A percentile compares a stretch with the other conserved stretches of the same genome.
Conservation (phyloP, 129 eudicot genomes). For the Silybum marianum region DNA sequence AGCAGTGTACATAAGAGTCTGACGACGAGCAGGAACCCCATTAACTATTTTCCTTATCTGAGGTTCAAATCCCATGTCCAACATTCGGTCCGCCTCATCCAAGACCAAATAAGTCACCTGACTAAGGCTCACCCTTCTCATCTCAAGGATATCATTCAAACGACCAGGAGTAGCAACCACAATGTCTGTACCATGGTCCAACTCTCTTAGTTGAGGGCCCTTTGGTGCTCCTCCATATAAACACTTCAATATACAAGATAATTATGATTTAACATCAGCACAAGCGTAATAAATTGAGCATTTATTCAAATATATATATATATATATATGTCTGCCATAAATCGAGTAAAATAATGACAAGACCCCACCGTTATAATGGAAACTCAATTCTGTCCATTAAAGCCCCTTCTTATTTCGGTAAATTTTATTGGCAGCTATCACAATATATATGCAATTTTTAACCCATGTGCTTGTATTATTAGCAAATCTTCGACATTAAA, state of each 20-base stretch:
- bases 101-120: slow-evolving; percentile 91
- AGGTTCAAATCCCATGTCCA: slow-evolving; percentile 99
- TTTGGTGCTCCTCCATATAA: slow-evolving; percentile 99
- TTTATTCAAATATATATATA: background rate
- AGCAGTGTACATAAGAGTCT: slow-evolving; percentile 98
- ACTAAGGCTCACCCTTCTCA: slow-evolving; percentile 79
- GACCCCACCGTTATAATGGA: background rate
- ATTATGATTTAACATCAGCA: slow-evolving; percentile 1
- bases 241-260: slow-evolving; percentile 50
- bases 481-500: background rate
- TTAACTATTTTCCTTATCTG: slow-evolving; percentile 92
- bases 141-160: slow-evolving; percentile 90
- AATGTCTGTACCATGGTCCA: slow-evolving; percentile 77
- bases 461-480: background rate
- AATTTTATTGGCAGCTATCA: background rate
- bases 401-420: background rate
- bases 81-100: slow-evolving; percentile 99
- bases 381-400: background rate
- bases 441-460: background rate
- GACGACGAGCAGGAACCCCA: slow-evolving; percentile 79
- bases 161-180: slow-evolving; percentile 99
- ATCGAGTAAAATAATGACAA: background rate
- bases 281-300: background rate
- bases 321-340: background rate
- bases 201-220: slow-evolving; percentile 86